Evolutionary conservation across 768 basidiomycete species (phyloP), one percentile per base, ranked within the genome.

Genomic region (Suillus spraguei): DNA sequence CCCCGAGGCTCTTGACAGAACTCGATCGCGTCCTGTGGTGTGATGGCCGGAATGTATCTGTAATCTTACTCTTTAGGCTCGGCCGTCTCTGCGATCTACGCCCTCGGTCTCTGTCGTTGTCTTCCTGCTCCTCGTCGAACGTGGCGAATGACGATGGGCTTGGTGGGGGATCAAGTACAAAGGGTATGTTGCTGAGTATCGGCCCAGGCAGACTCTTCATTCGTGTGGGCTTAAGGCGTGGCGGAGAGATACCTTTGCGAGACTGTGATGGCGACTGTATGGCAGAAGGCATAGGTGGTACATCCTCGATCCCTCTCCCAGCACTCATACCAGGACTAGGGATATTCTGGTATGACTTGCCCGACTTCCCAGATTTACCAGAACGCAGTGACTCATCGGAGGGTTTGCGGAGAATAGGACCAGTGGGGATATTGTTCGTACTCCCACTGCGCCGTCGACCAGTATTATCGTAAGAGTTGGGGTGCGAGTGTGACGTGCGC

Each of bases 171-270:
- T 67, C n/a, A 66, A 76, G 20, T 66, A 17, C 16, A 68, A 60
- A 33, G 66, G 64, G 13, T 63, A 69, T 49, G 69, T 16, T 36
- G 72, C 67, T 9, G 66, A 62, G 39, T 74, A 41, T 58, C 11
- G 56, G 70, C 11, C 80, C 67, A 0, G 84, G 83, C 79, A 84
- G 84, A 60, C 86, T 84, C 77, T 86, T 85, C 69, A 76, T 79
- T 39, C 84, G 80, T 80, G 63, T 28, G 70, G 69, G 49, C 67
- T 69, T 58, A 10, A 58, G 56, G 24, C 39, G 56, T 5, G 39
- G 39, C 13, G 56, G 56, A 28, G 56, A 58, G 10, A 5, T 17
- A 11, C 56, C 11, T 20, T 6, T 28, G 55, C 55, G 38, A 20
- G 39, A 58, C 20, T 28, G 56, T 28, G 24, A 28, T 28, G 24